Base-by-base conservation (phyloP, 2,329 filamentous ascomycete genomes). In the Sporothrix globosa region DNA sequence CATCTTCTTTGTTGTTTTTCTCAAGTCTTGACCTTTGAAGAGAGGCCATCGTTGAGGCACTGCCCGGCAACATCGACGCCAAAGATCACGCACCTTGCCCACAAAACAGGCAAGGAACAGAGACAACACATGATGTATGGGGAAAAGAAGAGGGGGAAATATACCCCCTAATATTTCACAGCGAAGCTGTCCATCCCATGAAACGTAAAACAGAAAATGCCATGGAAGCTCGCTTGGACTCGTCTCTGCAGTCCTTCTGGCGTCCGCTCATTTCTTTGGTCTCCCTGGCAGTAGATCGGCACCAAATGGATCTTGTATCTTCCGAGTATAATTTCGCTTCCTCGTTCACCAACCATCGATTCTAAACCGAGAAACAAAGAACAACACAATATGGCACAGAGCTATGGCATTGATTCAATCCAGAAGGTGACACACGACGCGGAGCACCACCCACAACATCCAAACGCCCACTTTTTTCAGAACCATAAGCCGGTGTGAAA, bases 91-190 rank as follows among this genome's bases (percentile, higher is more conserved):
- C 13, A 14, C 21, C 13, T 63, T 46, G 58, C 39, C 14, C 58
- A 46, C 39, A 63, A 39, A 44, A 44, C 4, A n/a, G 34, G 39
- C 10, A 61, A 39, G 11, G n/a, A 44, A 27, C 7, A 27, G 24
- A 44, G n/a, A 46, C 10, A 44, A 21, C 11, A 7, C n/a, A 63
- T 19, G 13, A 27, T 41, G 9, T 41, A 60, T 11, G 19, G 39
- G 27, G 14, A 21, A 19, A 27, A 61, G 27, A 41, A 60, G 11
- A 46, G 9, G 21, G 44, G 58, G 39, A 63, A 21, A 46, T 21
- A 63, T 10, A 46, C 24, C 21, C 41, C 58, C 58, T 63, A 13
- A 46, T 63, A 63, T 46, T 19, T 63, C 58, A 63, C n/a, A 2
- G 21, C 41, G 41, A 44, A 27, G 13, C 10, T 44, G 39, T 39